A percentile compares a stretch with the other conserved stretches of the same genome.
Evolutionary conservation across 352 stramenopile genomes (phyloP).

Genomic region (Phytophthora hibernalis): DNA sequence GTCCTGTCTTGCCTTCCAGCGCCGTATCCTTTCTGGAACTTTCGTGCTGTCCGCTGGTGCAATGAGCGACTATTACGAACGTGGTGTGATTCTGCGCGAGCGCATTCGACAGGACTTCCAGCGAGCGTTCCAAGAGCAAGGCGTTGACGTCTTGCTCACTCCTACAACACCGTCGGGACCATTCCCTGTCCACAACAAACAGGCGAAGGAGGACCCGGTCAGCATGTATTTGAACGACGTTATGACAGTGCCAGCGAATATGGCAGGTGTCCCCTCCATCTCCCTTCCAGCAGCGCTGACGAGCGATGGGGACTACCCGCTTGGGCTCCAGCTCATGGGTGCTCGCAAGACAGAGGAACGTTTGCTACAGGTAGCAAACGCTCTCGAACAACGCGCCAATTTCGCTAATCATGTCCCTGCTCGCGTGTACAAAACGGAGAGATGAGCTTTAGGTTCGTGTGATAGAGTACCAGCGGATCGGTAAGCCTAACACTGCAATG

Average conservation of each 20-base stretch:
- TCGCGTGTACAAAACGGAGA: constrained; percentile 56
- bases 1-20: constrained; percentile 43
- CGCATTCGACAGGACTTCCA: constrained; percentile 84
- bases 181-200: constrained; percentile 68
- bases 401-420: constrained; percentile 58
- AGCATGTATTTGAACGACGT: constrained; percentile 93
- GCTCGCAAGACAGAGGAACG: constrained; percentile 65
- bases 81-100: constrained; percentile 81
- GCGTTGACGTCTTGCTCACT: constrained; percentile 87
- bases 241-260: constrained; percentile 91
- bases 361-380: constrained; percentile 68
- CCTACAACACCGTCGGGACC: constrained; percentile 87
- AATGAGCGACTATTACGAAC: constrained; percentile 92
- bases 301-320: constrained; percentile 59
- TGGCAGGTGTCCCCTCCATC: constrained; percentile 88
- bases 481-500: constrained; percentile 1
- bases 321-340: constrained; percentile 85
- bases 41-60: constrained; percentile 90
- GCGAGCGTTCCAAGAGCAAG: constrained; percentile 55
- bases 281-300: constrained; percentile 80
- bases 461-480: constrained; percentile 12
- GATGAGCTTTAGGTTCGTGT: constrained; percentile 12
- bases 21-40: constrained; percentile 91
- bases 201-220: constrained; percentile 73
- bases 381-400: constrained; percentile 60